Conservation (phyloP, 1,284 basidiomycete genomes). For the Agroathelia rolfsii region DNA sequence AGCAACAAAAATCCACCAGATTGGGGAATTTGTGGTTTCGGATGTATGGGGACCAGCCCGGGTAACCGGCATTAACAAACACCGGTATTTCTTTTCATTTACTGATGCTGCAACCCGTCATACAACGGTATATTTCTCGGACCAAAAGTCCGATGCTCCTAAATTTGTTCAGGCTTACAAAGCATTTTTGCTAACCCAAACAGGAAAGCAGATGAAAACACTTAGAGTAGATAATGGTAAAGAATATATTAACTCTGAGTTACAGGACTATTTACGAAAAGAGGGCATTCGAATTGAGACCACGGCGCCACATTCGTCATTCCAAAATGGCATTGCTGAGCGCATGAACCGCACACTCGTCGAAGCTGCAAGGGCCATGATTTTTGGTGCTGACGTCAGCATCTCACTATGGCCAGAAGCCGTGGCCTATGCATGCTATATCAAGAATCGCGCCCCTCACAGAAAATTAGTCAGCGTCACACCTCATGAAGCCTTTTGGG, state of each 20-base stretch:
- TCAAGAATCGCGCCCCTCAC: conserved; percentile 18
- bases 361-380: no score
- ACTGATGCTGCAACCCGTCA: no score
- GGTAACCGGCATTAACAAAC: background rate
- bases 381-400: conserved; percentile 23
- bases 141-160: no score
- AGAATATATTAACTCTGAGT: no score
- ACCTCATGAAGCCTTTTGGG: conserved; percentile 16
- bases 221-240: no score
- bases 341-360: conserved; percentile 24
- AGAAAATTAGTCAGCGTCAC: conserved; percentile 13
- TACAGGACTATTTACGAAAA: conserved; percentile 2
- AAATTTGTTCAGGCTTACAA: no score
- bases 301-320: conserved; percentile 26
- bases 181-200: no score
- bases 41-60: conserved; percentile 14
- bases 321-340: conserved; percentile 30
- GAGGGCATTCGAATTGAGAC: conserved; percentile 14
- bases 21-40: conserved; percentile 10
- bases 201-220: no score
- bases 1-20: conserved; percentile 4
- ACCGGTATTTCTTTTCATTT: no score
- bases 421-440: conserved; percentile 20
- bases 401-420: conserved; percentile 29
- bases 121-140: no score